These are phyloP conservation scores for Dactylellina haptotyla DNA, from an alignment of 2,329 filamentous ascomycete genomes.

Conservation along the genomic window DNA sequence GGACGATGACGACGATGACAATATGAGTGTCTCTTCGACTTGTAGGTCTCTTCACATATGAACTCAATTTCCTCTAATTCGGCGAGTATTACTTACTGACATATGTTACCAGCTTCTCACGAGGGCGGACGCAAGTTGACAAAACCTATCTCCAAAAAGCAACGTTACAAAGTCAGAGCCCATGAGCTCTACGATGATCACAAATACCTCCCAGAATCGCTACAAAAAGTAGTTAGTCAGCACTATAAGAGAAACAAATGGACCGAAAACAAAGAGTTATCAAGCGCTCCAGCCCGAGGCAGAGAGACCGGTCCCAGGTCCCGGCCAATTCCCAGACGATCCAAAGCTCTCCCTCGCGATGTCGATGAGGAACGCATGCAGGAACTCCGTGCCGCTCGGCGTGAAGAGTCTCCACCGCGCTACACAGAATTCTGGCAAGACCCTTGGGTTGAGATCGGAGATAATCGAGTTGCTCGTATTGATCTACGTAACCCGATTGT, in stretches of 20 bases:
- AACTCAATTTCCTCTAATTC: too few relatives aligned
- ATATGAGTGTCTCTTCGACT: too few relatives aligned
- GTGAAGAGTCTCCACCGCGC: neutral
- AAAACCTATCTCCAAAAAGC: neutral
- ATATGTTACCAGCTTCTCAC: neutral
- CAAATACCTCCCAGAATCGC: conserved; percentile 3
- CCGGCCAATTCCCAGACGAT: neutral
- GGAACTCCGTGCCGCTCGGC: neutral
- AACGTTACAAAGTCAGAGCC: neutral
- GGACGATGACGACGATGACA: too few relatives aligned
- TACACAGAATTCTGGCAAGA: neutral
- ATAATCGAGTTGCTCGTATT: neutral
- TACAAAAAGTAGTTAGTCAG: conserved; percentile 2
- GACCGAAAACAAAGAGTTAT: neutral
- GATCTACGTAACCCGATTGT: conserved; percentile 25
- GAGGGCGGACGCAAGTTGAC: neutral
- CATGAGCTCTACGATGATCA: conserved; percentile 12
- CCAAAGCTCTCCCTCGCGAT: neutral
- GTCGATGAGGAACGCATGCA: neutral
- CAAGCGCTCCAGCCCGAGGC: too few relatives aligned
- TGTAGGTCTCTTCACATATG: too few relatives aligned
- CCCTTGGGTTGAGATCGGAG: neutral
- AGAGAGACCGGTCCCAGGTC: too few relatives aligned
- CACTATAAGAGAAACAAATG: neutral
- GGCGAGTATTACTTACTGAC: neutral